Conservation (phyloP, 2,329 filamentous ascomycete species). For the Verticillium albo-atrum region DNA sequence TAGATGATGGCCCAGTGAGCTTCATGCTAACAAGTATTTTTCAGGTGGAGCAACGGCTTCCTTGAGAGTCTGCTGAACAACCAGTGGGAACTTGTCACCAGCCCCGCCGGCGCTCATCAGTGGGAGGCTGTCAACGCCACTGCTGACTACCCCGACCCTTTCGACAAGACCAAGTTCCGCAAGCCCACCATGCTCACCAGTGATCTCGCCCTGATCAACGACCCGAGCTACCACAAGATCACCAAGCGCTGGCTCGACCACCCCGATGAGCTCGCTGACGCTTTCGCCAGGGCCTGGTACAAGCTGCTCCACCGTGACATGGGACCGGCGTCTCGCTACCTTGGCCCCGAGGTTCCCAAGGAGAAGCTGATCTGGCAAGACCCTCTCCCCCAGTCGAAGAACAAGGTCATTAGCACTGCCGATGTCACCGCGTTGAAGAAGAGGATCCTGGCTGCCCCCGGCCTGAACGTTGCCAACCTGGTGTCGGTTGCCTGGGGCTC, state of each 20-base stretch:
- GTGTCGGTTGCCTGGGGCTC: constrained; percentile 67
- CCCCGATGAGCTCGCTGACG: constrained; percentile 63
- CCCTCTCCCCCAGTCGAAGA: constrained; percentile 56
- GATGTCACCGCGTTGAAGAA: constrained; percentile 64
- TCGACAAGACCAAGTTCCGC: constrained; percentile 66
- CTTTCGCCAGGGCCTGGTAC: constrained; percentile 74
- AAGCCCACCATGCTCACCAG: constrained; percentile 70
- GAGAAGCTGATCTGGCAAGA: constrained; percentile 74
- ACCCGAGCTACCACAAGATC: constrained; percentile 72
- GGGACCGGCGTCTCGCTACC: constrained; percentile 65
- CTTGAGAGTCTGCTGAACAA: constrained; percentile 73
- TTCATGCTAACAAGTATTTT: not conserved
- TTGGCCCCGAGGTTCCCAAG: constrained; percentile 68
- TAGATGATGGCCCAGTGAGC: too few relatives aligned
- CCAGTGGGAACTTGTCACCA: constrained; percentile 73
- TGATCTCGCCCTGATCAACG: constrained; percentile 67
- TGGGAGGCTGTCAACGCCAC: constrained; percentile 71
- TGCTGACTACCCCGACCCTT: constrained; percentile 65
- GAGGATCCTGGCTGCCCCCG: constrained; percentile 53
- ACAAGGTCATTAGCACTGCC: constrained; percentile 52
- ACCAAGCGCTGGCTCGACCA: constrained; percentile 64
- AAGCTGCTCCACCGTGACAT: constrained; percentile 79
- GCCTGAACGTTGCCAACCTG: constrained; percentile 55
- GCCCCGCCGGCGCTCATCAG: constrained; percentile 71
- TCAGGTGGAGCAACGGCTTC: constrained; percentile 63